These are phyloP conservation scores for Pleoardoris graminearum DNA, from an alignment of 2,329 filamentous ascomycete species.

Conservation along the genomic window DNA sequence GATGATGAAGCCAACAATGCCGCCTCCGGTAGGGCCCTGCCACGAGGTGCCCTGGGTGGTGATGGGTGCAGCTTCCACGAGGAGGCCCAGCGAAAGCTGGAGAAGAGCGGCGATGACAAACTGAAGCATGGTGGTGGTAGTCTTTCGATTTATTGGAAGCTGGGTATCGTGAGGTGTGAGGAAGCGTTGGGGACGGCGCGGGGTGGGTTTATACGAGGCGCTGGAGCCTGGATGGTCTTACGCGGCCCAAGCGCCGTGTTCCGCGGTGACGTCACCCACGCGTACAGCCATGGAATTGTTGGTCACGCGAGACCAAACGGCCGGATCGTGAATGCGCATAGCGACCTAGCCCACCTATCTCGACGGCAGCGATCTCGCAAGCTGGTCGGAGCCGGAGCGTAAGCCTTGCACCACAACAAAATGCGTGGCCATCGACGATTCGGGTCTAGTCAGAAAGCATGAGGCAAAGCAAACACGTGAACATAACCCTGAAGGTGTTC, in stretches of 20 bases:
- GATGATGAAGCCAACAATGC: slow-evolving; percentile 64
- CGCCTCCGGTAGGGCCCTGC: slow-evolving; percentile 65
- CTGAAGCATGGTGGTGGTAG: slow-evolving; percentile 34
- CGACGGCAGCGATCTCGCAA: no score
- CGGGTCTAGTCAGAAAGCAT: no score
- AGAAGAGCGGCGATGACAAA: slow-evolving; percentile 51
- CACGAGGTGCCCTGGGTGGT: slow-evolving; percentile 49
- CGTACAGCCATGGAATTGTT: not conserved
- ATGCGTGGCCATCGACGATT: no score
- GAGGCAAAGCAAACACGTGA: no score
- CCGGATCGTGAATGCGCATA: not conserved
- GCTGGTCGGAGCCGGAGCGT: no score
- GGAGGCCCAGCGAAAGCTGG: slow-evolving; percentile 57
- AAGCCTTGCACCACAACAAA: no score
- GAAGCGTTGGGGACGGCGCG: not conserved
- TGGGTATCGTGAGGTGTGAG: not conserved
- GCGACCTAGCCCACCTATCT: no score
- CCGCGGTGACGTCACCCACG: not conserved
- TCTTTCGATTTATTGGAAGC: not conserved
- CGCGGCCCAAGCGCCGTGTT: slow-evolving; percentile 1
- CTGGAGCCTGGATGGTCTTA: slow-evolving; percentile 1
- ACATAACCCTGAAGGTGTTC: no score
- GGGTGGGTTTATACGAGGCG: slow-evolving; percentile 1
- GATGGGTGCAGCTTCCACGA: slow-evolving; percentile 55
- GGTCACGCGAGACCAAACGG: slow-evolving; percentile 1